Percentiles rank a stretch among this genome's conserved stretches.
phyloP scores from a whole-genome alignment of 1,284 basidiomycete species.

The Sparassis latifolia region DNA sequence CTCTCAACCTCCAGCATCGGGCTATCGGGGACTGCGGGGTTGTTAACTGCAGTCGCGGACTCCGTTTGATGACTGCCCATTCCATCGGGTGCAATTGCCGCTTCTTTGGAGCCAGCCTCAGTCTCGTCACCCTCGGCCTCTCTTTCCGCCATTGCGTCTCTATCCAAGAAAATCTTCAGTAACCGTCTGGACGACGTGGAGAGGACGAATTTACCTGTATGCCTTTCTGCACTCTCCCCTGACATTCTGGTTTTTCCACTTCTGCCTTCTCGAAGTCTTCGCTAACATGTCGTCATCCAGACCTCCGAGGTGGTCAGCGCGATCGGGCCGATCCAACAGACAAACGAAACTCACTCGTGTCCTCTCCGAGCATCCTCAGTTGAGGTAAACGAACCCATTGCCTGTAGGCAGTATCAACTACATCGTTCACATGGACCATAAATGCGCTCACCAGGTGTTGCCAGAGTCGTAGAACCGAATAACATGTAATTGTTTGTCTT shows the following conservation, averaged over 20 bases:
- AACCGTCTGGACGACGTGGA: neutral
- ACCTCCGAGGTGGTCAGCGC: slow-evolving; percentile 8
- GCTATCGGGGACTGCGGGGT: too few relatives aligned
- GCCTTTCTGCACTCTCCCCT: slow-evolving; percentile 25
- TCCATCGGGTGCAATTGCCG: too few relatives aligned
- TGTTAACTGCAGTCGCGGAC: too few relatives aligned
- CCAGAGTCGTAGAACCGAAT: slow-evolving; percentile 44
- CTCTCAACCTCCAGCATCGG: too few relatives aligned
- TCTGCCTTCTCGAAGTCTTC: slow-evolving; percentile 22
- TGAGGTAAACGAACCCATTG: slow-evolving; percentile 32
- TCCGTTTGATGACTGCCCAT: too few relatives aligned
- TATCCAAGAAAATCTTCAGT: neutral
- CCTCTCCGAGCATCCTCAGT: slow-evolving; percentile 35
- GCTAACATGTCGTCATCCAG: slow-evolving; percentile 25
- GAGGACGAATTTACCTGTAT: slow-evolving; percentile 18
- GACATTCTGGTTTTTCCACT: slow-evolving; percentile 21
- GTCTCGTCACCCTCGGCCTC: slow-evolving; percentile 3
- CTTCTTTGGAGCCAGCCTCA: neutral
- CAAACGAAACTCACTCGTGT: slow-evolving; percentile 27
- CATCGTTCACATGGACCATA: too few relatives aligned
- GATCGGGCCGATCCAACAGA: neutral
- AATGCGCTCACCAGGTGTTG: slow-evolving; percentile 30
- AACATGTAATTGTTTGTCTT: slow-evolving; percentile 25
- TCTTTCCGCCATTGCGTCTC: slow-evolving; percentile 5
- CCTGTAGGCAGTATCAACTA: slow-evolving; percentile 14